A percentile compares a stretch with the other conserved stretches of the same genome.
These are phyloP conservation scores for Actinidia chinensis DNA, from an alignment of 179 eudicot species.

Conservation along the genomic window DNA sequence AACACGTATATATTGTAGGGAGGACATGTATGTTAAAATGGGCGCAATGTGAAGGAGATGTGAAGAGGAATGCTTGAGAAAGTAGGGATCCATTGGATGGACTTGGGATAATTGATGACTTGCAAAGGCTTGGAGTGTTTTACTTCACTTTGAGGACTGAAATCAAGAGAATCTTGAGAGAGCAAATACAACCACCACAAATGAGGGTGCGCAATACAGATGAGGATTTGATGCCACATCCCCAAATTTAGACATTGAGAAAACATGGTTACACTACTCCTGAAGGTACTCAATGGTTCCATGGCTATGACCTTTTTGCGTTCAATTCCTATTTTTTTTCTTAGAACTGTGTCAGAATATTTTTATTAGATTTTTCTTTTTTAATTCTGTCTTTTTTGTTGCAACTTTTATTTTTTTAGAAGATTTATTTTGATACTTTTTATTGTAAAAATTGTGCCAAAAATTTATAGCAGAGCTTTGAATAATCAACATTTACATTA, in stretches of 20 bases:
- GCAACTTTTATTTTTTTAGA: too few relatives aligned
- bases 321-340: too few relatives aligned
- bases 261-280: constrained; percentile 26
- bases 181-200: neutral
- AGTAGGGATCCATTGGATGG: constrained; percentile 17
- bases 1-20: constrained; percentile 16
- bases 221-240: constrained; percentile 23
- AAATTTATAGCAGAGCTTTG: too few relatives aligned
- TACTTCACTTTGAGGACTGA: constrained; percentile 37
- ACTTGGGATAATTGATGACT: constrained; percentile 32
- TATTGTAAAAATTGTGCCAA: too few relatives aligned
- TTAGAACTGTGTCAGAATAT: too few relatives aligned
- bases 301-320: too few relatives aligned
- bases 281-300: constrained; percentile 22
- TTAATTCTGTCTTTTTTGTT: too few relatives aligned
- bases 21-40: constrained; percentile 1
- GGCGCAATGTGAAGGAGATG: constrained; percentile 22
- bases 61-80: constrained; percentile 24
- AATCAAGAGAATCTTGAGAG: constrained; percentile 22
- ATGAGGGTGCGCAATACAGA: too few relatives aligned
- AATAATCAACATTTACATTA: too few relatives aligned
- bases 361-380: too few relatives aligned
- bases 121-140: constrained; percentile 38
- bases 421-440: too few relatives aligned
- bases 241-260: constrained; percentile 32